Base-by-base conservation (phyloP, 2,329 filamentous ascomycete species). In the Corniculantispora saksenae region DNA sequence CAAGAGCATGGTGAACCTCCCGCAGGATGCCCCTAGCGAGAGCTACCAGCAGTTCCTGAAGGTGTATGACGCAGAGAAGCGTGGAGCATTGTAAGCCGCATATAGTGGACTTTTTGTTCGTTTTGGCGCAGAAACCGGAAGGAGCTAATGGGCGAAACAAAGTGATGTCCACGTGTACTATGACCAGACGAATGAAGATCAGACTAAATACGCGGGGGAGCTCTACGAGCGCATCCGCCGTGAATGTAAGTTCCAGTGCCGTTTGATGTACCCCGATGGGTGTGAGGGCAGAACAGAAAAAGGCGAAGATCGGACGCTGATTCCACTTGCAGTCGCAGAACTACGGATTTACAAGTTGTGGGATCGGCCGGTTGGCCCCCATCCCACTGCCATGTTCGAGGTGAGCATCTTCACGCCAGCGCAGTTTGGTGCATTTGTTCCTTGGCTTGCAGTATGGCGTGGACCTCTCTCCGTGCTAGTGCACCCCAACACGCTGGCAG, bases 381-480 rank as follows among this genome's bases (percentile, higher is more conserved):
- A 97, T 75, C 89, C 91, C 0, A 77, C 93, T 0, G 91, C 89
- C 61, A 97, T 97, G 93, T 97, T 97, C 72, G 94, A 97, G 78
- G 92, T 97, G 54, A 96, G 96, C 70, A 54, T 97, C 23, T 92
- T 94, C 75, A 93, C 89, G 0, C 94, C 93, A 0, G 89, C 87
- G 3, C 91, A 97, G 75, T 97, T 97, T 72, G 93, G 93, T 0
- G 93, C 94, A 0, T 96, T 97, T 72, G 80, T 97, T 47, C 85
- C 92, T 0, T 97, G 93, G 93, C 80, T 97, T 35, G 85, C 92
- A 35, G 86, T 97, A 65, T 89, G 94, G 77, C 84, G 93, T 6
- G 93, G 93, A 0, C 91, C 92, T 2, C 77, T 97, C 66, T 93
- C 90, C 56, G 93, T 82, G 4, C 80, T 97, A 23, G 76, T 97